These are phyloP conservation scores for Candida ipomoeae DNA, from an alignment of 805 yeast species.

Conservation along the genomic window DNA sequence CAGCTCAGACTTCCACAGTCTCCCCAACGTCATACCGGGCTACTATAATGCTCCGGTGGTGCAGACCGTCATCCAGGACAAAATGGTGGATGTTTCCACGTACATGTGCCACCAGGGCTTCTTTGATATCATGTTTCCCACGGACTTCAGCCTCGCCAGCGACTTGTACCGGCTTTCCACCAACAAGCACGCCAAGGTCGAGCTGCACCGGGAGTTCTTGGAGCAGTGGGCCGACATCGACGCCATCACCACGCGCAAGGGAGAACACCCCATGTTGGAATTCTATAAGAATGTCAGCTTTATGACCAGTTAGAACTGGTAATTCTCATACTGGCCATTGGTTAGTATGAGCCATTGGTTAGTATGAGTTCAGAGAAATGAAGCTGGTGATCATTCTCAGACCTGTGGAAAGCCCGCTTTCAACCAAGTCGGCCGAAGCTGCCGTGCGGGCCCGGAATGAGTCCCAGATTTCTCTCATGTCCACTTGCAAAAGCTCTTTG, in stretches of 20 bases:
- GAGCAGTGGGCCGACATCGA: slow-evolving; percentile 67
- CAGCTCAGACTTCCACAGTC: slow-evolving; percentile 60
- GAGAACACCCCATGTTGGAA: slow-evolving; percentile 82
- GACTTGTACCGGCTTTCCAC: slow-evolving; percentile 61
- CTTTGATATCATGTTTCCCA: slow-evolving; percentile 84
- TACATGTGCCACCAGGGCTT: slow-evolving; percentile 84
- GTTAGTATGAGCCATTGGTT: neutral
- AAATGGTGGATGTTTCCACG: slow-evolving; percentile 65
- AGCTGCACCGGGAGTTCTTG: slow-evolving; percentile 62
- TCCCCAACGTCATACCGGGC: slow-evolving; percentile 50
- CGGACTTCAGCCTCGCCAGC: slow-evolving; percentile 61
- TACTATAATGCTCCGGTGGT: slow-evolving; percentile 70
- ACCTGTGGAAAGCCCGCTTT: neutral
- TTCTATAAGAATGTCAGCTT: slow-evolving; percentile 74
- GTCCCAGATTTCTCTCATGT: neutral
- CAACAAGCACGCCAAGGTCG: slow-evolving; percentile 52
- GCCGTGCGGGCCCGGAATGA: neutral
- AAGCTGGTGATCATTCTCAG: neutral
- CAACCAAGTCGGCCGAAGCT: neutral
- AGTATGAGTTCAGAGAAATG: neutral
- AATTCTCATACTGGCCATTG: neutral
- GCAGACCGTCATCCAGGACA: slow-evolving; percentile 65
- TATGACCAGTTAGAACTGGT: slow-evolving; percentile 35
- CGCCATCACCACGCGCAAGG: slow-evolving; percentile 63
- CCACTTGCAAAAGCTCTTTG: neutral